Evolutionary conservation across 1,284 basidiomycete species (phyloP).

Genomic region (Bjerkandera adusta): DNA sequence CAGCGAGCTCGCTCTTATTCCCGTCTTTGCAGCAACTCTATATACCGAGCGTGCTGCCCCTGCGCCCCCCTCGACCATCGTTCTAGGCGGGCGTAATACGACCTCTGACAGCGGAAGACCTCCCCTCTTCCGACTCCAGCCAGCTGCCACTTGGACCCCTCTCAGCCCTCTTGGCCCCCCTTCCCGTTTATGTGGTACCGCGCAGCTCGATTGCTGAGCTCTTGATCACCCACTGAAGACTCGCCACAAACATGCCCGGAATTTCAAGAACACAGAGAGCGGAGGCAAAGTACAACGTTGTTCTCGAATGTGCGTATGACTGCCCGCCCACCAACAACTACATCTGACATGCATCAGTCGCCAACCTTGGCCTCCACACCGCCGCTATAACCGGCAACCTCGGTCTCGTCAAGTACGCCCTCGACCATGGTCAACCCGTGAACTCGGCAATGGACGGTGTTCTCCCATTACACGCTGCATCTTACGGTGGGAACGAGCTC

Average conservation of each 20-base stretch:
- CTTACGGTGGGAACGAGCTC: slow-evolving; percentile 80
- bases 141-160: slow-evolving; percentile 1
- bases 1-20: not conserved
- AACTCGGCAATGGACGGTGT: slow-evolving; percentile 92
- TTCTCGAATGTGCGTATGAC: slow-evolving; percentile 64
- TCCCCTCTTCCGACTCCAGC: slow-evolving; percentile 2
- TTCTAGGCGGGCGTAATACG: slow-evolving; percentile 1
- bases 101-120: not conserved
- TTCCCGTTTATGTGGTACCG: slow-evolving; percentile 8
- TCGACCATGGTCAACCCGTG: slow-evolving; percentile 90
- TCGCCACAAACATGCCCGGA: slow-evolving; percentile 28
- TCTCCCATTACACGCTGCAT: slow-evolving; percentile 88
- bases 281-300: slow-evolving; percentile 76
- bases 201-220: not conserved
- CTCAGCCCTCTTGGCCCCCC: not conserved
- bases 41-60: not conserved
- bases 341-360: slow-evolving; percentile 50
- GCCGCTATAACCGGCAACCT: slow-evolving; percentile 87
- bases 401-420: slow-evolving; percentile 83
- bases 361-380: slow-evolving; percentile 85
- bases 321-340: not conserved
- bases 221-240: slow-evolving; percentile 10
- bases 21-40: not conserved
- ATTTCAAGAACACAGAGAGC: slow-evolving; percentile 37
- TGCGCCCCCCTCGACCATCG: not conserved